Evolutionary conservation across 108 stramenopile genomes (phyloP).

Genomic region (Thalassiosira profunda): DNA sequence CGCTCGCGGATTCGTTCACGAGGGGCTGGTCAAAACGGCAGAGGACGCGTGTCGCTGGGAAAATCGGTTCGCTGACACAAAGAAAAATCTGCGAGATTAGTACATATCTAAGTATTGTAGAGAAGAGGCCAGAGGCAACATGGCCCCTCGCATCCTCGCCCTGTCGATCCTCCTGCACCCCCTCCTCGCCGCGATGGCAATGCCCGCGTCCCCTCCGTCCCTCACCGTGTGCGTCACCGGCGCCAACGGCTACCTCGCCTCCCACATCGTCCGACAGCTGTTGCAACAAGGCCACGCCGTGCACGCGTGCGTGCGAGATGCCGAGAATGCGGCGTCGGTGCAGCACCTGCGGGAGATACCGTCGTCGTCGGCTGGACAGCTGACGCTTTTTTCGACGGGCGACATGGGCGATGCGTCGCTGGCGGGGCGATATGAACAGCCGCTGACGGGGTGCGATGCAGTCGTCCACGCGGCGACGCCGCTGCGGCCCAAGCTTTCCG

Average conservation of each 20-base stretch:
- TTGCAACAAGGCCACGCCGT: constrained; percentile 32
- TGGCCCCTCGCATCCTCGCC: too few relatives aligned
- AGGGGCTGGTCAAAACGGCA: too few relatives aligned
- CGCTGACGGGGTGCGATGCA: constrained; percentile 23
- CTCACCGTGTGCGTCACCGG: constrained; percentile 64
- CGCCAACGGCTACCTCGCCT: constrained; percentile 78
- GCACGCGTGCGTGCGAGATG: constrained; percentile 46
- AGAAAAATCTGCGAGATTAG: too few relatives aligned
- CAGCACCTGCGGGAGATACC: constrained; percentile 22
- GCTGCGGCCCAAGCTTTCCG: constrained; percentile 17
- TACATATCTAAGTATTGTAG: too few relatives aligned
- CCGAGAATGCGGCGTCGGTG: constrained; percentile 9
- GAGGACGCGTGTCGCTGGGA: too few relatives aligned
- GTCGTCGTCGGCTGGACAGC: constrained; percentile 11
- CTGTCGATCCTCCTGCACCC: too few relatives aligned
- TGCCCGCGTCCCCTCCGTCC: too few relatives aligned
- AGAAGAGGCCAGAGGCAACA: too few relatives aligned
- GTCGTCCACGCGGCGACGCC: constrained; percentile 46
- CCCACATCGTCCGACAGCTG: constrained; percentile 58
- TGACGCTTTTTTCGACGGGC: constrained; percentile 43
- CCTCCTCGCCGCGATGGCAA: too few relatives aligned
- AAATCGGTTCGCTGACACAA: too few relatives aligned
- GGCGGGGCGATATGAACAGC: constrained; percentile 14
- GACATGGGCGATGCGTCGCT: constrained; percentile 25
- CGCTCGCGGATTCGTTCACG: too few relatives aligned